phyloP scores from a whole-genome alignment of 148 eudicot genomes.

The Heliamphora exappendiculata region DNA sequence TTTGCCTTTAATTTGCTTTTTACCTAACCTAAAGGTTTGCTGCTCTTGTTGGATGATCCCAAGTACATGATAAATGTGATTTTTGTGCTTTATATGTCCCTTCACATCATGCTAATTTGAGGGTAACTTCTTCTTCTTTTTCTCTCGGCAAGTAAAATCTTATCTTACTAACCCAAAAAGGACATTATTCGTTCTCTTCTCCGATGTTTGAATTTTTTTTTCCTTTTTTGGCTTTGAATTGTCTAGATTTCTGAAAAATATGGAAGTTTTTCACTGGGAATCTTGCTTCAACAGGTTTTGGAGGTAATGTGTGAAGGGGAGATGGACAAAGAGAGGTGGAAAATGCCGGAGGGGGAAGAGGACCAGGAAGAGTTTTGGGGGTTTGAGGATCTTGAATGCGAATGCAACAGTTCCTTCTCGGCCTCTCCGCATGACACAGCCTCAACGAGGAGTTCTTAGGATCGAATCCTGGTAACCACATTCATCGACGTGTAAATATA shows the following conservation, averaged over 20 bases:
- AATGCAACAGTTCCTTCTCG: constrained; percentile 48
- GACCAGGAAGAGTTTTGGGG: constrained; percentile 61
- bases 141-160: no score
- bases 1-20: neutral
- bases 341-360: constrained; percentile 73
- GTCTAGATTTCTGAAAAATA: neutral
- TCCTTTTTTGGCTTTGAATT: no score
- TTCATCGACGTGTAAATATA: neutral
- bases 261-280: neutral
- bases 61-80: neutral
- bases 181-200: no score
- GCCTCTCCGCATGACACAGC: constrained; percentile 45
- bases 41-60: neutral
- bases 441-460: constrained; percentile 37
- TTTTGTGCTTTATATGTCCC: neutral
- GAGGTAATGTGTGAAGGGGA: constrained; percentile 53
- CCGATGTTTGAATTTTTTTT: no score
- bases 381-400: constrained; percentile 78
- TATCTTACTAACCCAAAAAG: no score
- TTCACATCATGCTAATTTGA: neutral
- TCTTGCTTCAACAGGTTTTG: constrained; percentile 38
- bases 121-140: no score
- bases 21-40: no score
- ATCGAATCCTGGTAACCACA: neutral
- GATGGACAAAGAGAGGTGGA: constrained; percentile 55